phyloP scores from a whole-genome alignment of 148 eudicot genomes.

The Pharnaceum exiguum region DNA sequence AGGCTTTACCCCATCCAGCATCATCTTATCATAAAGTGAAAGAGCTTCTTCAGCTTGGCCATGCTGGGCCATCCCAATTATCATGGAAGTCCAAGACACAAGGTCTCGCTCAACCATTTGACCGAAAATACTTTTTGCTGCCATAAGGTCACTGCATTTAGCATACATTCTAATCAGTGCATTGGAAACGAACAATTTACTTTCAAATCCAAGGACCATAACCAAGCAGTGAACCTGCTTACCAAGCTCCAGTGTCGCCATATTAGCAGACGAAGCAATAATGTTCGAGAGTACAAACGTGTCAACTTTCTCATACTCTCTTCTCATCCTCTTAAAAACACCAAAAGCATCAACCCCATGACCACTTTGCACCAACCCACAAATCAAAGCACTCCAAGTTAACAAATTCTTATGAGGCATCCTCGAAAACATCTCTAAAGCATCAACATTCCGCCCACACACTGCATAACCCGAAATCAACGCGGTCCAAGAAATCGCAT shows the following conservation, averaged over 20 bases:
- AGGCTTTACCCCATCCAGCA: constrained; percentile 45
- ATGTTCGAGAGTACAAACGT: constrained; percentile 53
- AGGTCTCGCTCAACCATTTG: constrained; percentile 42
- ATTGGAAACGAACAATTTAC: constrained; percentile 43
- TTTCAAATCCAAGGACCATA: constrained; percentile 48
- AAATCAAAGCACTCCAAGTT: constrained; percentile 78
- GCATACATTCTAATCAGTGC: constrained; percentile 73
- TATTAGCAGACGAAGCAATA: constrained; percentile 48
- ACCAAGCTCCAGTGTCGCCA: constrained; percentile 53
- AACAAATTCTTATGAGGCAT: constrained; percentile 46
- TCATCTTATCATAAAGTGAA: constrained; percentile 55
- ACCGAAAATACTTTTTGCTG: constrained; percentile 45
- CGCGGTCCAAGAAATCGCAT: constrained; percentile 63
- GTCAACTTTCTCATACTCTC: constrained; percentile 36
- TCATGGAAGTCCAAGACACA: constrained; percentile 76
- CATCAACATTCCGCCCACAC: constrained; percentile 42
- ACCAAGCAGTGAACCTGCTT: constrained; percentile 59
- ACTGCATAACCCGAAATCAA: constrained; percentile 63
- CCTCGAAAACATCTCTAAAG: constrained; percentile 40
- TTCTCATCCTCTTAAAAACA: constrained; percentile 45
- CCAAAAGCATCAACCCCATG: constrained; percentile 38
- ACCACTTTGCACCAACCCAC: constrained; percentile 68
- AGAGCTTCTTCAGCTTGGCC: constrained; percentile 63
- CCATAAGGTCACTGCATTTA: constrained; percentile 60
- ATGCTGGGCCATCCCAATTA: constrained; percentile 75